Conservation (phyloP, 2,329 filamentous ascomycete genomes). For the Zymoseptoria tritici region DNA sequence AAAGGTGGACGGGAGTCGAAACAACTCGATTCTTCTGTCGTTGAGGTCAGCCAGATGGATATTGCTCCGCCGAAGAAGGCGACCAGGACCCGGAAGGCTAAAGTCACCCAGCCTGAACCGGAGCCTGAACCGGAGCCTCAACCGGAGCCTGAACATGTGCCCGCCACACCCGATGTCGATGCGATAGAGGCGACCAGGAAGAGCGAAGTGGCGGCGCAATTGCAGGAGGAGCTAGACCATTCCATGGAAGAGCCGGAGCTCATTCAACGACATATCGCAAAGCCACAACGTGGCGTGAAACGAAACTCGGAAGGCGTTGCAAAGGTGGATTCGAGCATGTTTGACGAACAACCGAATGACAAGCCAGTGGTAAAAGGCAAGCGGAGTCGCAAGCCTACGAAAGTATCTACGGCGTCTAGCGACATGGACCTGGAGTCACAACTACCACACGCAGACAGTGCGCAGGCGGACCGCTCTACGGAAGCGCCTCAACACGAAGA, state of each 20-base stretch:
- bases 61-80: slow-evolving; percentile 22
- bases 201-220: slow-evolving; percentile 24
- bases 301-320: slow-evolving; percentile 32
- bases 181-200: slow-evolving; percentile 9
- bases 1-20: slow-evolving; percentile 19
- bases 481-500: neutral
- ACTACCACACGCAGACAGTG: neutral
- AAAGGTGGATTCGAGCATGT: slow-evolving; percentile 21
- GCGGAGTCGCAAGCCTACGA: slow-evolving; percentile 18
- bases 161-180: slow-evolving; percentile 12
- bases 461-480: neutral
- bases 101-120: slow-evolving; percentile 21
- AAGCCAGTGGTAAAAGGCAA: slow-evolving; percentile 24
- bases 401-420: slow-evolving; percentile 8
- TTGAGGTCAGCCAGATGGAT: slow-evolving; percentile 22
- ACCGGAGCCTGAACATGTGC: slow-evolving; percentile 11
- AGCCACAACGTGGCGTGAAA: slow-evolving; percentile 29
- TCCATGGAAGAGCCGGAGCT: slow-evolving; percentile 19
- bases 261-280: slow-evolving; percentile 14
- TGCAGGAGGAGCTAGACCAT: slow-evolving; percentile 28
- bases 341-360: slow-evolving; percentile 16
- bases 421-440: slow-evolving; percentile 3
- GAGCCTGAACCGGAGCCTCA: slow-evolving; percentile 20
- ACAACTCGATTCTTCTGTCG: slow-evolving; percentile 23
- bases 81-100: slow-evolving; percentile 24